Base-by-base conservation (phyloP, 306 rosid species). In the Cotoneaster glaucophyllus region DNA sequence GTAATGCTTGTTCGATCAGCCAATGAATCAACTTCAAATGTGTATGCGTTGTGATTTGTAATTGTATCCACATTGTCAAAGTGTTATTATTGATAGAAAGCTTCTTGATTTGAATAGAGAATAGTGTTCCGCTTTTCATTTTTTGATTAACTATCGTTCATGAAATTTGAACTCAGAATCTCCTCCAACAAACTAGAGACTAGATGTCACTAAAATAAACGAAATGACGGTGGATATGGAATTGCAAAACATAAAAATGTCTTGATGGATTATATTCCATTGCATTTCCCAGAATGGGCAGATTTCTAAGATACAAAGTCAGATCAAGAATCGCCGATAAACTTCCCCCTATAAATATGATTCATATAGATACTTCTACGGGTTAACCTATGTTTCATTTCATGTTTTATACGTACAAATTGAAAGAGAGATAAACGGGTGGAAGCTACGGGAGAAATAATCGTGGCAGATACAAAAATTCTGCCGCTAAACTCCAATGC, bases 371-470 rank as follows among this genome's bases (percentile, higher is more conserved):
- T 58, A 24, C 56, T 73, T 39, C 56, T 73, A 34, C 76, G 19
- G 12, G 4, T 37, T 21, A 13, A 73, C 39, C 32, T 56, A 59
- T 56, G 68, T 21, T 57, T 41, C 74, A 68, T 57, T 41, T 7
- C 44, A 41, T 29, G 28, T 24, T 11, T 13, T 43, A 41, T 54
- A 56, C 57, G 29, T 67, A 39, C 56, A 67, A 26, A 39, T 4
- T 41, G 77, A 62, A 73, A 73, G 68, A 58, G 24, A 52, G 71
- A 67, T 67, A 15, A n/a, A 34, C 4, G 2, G 37, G 57, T 2
- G 54, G 67, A 65, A 68, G 74, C 74, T 43, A 37, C 31, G 73
- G 79, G 44, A 6, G 79, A 34, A 53, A 19, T 58, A 13, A 44
- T 56, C 34, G 53, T 11, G 65, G 74, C 74, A 41, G 67, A 68